Percentiles rank a stretch among this genome's conserved stretches.
Conservation (phyloP, 2,329 filamentous ascomycete genomes). For the Septoria petroselini region DNA sequence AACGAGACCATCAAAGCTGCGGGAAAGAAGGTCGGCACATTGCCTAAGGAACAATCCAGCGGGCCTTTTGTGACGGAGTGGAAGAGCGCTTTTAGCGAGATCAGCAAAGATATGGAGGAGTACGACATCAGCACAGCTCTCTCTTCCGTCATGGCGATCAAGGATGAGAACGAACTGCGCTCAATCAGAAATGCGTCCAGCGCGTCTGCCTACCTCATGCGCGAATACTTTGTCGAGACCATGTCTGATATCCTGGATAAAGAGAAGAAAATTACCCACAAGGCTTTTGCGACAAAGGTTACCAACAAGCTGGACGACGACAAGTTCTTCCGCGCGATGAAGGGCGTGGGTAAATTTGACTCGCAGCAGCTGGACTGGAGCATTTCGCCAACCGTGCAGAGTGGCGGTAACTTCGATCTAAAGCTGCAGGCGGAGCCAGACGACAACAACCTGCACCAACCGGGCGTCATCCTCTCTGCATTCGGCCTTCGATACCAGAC, state of each 20-base stretch:
- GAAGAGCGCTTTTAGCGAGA: slow-evolving; percentile 76
- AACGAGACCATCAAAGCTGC: slow-evolving; percentile 81
- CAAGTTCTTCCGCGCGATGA: slow-evolving; percentile 87
- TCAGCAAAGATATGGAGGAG: slow-evolving; percentile 81
- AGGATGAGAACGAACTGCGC: slow-evolving; percentile 90
- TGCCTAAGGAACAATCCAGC: slow-evolving; percentile 77
- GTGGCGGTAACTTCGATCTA: slow-evolving; percentile 91
- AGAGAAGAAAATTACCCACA: slow-evolving; percentile 96
- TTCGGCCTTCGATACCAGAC: slow-evolving; percentile 93
- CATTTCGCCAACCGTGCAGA: slow-evolving; percentile 79
- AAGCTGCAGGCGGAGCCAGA: slow-evolving; percentile 76
- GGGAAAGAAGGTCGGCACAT: slow-evolving; percentile 85
- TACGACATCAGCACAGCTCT: slow-evolving; percentile 81
- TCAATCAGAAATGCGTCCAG: slow-evolving; percentile 92
- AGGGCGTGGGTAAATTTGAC: slow-evolving; percentile 84
- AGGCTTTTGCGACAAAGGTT: slow-evolving; percentile 78
- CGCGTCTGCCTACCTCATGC: slow-evolving; percentile 90
- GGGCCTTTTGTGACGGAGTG: slow-evolving; percentile 95
- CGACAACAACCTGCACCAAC: slow-evolving; percentile 69
- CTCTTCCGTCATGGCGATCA: slow-evolving; percentile 83
- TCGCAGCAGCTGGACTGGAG: slow-evolving; percentile 89
- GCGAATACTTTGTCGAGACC: slow-evolving; percentile 94
- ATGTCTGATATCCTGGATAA: slow-evolving; percentile 95
- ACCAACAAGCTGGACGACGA: slow-evolving; percentile 86
- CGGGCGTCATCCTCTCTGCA: slow-evolving; percentile 88